phyloP scores from a whole-genome alignment of 2,329 filamentous ascomycete genomes.

The Beauveria brongniartii region DNA sequence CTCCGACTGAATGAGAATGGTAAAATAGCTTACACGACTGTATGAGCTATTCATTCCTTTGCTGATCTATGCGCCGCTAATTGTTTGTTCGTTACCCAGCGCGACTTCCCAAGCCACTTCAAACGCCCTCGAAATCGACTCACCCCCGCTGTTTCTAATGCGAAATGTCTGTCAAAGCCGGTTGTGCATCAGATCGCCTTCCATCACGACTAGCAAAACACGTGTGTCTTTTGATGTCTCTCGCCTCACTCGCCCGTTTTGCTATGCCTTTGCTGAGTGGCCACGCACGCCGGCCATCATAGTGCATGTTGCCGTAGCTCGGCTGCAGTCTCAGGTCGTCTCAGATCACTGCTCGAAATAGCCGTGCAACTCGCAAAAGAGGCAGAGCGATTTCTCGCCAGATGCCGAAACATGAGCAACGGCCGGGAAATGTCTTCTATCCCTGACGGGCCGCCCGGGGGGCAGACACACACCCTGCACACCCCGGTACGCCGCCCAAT shows the following conservation, averaged over 20 bases:
- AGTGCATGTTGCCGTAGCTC: not conserved
- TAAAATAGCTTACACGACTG: no score
- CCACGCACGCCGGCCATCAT: not conserved
- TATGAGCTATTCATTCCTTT: not conserved
- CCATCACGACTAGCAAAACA: not conserved
- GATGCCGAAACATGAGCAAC: not conserved
- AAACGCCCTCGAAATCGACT: not conserved
- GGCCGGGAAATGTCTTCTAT: not conserved
- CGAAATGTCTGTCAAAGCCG: not conserved
- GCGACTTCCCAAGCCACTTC: not conserved
- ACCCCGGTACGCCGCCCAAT: constrained; percentile 12
- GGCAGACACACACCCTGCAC: not conserved
- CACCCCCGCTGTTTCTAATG: not conserved
- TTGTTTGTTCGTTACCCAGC: not conserved
- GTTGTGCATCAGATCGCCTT: not conserved
- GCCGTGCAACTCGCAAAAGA: constrained; percentile 4
- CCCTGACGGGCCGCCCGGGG: not conserved
- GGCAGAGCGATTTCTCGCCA: not conserved
- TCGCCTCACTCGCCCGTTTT: not conserved
- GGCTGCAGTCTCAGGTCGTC: constrained; percentile 17
- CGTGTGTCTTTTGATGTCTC: not conserved
- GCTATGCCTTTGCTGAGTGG: not conserved
- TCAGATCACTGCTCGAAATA: constrained; percentile 17
- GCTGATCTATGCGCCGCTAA: not conserved
- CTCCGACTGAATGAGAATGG: not conserved